Base-by-base conservation (phyloP, 805 yeast genomes). In the Ogataea corticis region DNA sequence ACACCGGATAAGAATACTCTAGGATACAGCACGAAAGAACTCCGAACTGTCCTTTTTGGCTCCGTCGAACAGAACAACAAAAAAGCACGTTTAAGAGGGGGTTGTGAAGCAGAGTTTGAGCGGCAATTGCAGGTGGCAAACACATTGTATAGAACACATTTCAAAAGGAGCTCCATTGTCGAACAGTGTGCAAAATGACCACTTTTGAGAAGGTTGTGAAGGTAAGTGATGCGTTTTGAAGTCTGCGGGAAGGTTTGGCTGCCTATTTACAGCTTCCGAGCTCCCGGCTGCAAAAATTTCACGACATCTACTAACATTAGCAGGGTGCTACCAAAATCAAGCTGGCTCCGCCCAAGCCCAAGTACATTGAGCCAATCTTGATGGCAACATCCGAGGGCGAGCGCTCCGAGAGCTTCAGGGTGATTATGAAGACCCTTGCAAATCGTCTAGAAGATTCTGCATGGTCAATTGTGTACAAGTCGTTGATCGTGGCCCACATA, bases 271-370 rank as follows among this genome's bases (percentile, higher is more conserved):
- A 31, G 28, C 7, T 15, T 21, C 25, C 25, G 25, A 9, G 5
- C 7, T 21, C 25, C 25, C 25, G 25, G 25, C 9, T 5, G 9
- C 25, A 6, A 21, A 6, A 9, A 21, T 21, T 21, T 21, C 25
- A 21, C 25, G 9, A 21, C 25, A 21, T 21, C 18, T 38, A 19
- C 41, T 38, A 38, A 45, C 33, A 19, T 12, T n/a, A 11, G 4
- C 34, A 75, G 75, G 84, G 88, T 38, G 89, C 88, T 42, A 83
- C 89, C 13, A 83, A 83, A 64, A 74, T 82, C 28, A 83, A 83
- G 56, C 78, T 88, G 69, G 98, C 98, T 10, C 96, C 98, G n/a
- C 99, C 99, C 6, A 94, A 94, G 68, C 85, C 95, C 31, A 94
- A 94, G 65, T 94, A 94, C 63, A 82, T 94, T 42, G 98, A 92